Evolutionary conservation across 2,329 filamentous ascomycete genomes (phyloP), one percentile per base, ranked within the genome.

Genomic region (Fusarium pseudograminearum): DNA sequence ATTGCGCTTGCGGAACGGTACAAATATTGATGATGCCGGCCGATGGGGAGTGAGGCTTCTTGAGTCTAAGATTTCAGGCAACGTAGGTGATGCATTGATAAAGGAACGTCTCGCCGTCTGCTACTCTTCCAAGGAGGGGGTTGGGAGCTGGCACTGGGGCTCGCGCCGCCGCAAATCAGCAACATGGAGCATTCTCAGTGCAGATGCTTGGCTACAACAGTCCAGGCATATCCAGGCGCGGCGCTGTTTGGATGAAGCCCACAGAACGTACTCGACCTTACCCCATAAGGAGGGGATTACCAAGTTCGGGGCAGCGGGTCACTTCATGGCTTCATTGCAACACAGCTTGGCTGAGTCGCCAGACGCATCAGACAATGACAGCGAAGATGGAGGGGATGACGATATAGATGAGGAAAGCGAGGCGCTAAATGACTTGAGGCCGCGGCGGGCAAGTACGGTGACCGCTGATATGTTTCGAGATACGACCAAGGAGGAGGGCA

Each of bases 41-140:
- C 89, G 88, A 76, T 98, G 94, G 94, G 93, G 90, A 7, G 89
- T 89, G 38, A 88, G 91, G 51, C 86, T 96, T 34, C 86, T 98
- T 8, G 94, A 98, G 65, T 87, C 91, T 55, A 90, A 89, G 47
- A 85, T 97, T 22, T 83, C 93, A 0, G 93, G 93, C 1, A 83
- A 85, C 2, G 84, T 96, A 3, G 94, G 93, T 5, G 91, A 95
- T 64, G 93, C 93, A 0, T 85, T 99, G 15, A 84, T 97, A 73
- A 93, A 91, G 55, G 95, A 99, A 80, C 89, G 96, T 36, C 87
- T 98, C 22, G 92, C 93, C 1, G 89, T 91, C 4, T 97, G 93
- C 81, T 98, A 95, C 79, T 88, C 89, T 1, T 90, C 91, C 5
- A 93, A 92, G 71, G 85, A 85, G 28, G 90, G 92, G 4, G 81